phyloP scores from a whole-genome alignment of 2,329 filamentous ascomycete genomes.

The Colletotrichum truncatum region DNA sequence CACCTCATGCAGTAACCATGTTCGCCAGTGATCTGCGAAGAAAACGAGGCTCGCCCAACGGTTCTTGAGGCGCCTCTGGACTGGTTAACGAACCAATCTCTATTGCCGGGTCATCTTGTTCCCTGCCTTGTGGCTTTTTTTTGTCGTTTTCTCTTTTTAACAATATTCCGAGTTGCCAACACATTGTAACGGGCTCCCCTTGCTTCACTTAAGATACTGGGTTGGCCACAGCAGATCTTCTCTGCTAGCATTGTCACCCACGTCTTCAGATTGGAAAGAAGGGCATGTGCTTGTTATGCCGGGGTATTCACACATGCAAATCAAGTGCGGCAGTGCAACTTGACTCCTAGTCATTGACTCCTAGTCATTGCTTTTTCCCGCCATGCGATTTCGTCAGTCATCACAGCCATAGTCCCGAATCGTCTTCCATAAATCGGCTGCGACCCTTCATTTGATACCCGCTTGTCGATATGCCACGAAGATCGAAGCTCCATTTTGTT shows the following conservation, averaged over 20 bases:
- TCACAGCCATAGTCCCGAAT: background rate
- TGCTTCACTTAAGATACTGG: background rate
- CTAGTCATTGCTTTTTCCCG: conserved; percentile 4
- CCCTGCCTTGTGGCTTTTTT: background rate
- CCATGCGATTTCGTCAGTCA: background rate
- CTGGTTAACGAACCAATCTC: background rate
- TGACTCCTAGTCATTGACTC: background rate
- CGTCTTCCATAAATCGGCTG: background rate
- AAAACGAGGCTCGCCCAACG: conserved; percentile 4
- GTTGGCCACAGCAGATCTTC: background rate
- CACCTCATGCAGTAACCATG: conserved; percentile 2
- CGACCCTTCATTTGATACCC: background rate
- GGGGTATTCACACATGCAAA: background rate
- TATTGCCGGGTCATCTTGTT: background rate
- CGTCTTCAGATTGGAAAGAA: background rate
- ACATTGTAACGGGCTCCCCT: background rate
- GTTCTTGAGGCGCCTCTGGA: background rate
- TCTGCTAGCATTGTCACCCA: conserved; percentile 5
- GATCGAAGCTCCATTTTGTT: background rate
- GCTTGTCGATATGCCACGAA: background rate
- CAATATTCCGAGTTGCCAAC: background rate
- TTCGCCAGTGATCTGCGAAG: background rate
- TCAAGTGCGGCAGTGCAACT: background rate
- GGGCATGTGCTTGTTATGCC: background rate
- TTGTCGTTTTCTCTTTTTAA: background rate